Base-by-base conservation (phyloP, 257 asterid species). In the Asclepias syriaca region DNA sequence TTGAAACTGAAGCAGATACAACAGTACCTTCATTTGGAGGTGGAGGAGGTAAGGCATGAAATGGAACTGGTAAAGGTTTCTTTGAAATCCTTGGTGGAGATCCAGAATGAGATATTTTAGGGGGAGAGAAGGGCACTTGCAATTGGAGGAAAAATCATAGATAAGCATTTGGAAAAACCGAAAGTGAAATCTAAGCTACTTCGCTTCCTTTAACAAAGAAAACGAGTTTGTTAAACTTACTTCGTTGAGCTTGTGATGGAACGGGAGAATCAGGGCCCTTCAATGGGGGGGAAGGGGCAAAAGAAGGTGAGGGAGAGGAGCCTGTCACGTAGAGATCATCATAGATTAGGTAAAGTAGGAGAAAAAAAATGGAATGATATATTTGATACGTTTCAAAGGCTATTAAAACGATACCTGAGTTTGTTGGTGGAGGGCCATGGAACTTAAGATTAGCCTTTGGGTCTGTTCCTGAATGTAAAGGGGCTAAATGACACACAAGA, bases 1-100 rank as follows among this genome's bases (percentile, higher is more conserved):
- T 43, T 18, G 43, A 67, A 43, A 29, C 57, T 27, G 61, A 19
- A 65, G 22, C 27, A 73, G 56, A 72, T 24, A 66, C 64, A 74
- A 39, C 66, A 66, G 54, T 55, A 91, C 98, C 98, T 89, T 81
- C 80, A 55, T 84, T 87, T 63, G 97, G 96, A 45, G 96, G 97
- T 43, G 97, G 98, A 79, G 96, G 97, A 72, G 97, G 97, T 71
- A 89, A 81, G 50, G 85, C 86, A 65, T 75, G 92, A 70, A 85
- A 60, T 6, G 97, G 88, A 1, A 86, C 86, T 10, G 68, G 74
- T 55, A 71, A 72, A 1, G 88, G 89, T 70, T 68, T 63, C 84
- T 82, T 85, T 49, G 92, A 90, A 78, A 77, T 73, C 82, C 75
- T 81, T 68, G 79, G 77, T 27, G 83, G 45, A 66, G 90, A 53